Percentiles rank a stretch among this genome's conserved stretches.
These are phyloP conservation scores for Alnus glutinosa DNA, from an alignment of 306 rosid species.

Conservation along the genomic window DNA sequence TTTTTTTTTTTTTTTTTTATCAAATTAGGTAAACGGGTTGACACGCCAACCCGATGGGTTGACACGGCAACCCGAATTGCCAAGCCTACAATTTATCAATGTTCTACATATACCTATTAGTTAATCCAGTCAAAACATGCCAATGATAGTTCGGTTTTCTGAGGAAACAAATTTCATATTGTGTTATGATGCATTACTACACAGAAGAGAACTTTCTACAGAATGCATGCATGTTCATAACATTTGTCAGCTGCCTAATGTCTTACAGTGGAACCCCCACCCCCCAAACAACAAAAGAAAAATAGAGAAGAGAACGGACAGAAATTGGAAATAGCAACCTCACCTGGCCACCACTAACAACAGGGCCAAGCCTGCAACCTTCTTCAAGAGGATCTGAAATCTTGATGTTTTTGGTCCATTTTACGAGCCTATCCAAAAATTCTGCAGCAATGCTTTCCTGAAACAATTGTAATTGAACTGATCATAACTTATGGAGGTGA, in stretches of 20 bases:
- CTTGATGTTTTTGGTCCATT: slow-evolving; percentile 84
- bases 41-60: too few relatives aligned
- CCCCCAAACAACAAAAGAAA: not conserved
- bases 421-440: slow-evolving; percentile 70
- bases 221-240: not conserved
- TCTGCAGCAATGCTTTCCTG: slow-evolving; percentile 88
- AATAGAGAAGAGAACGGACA: slow-evolving; percentile 1
- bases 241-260: not conserved
- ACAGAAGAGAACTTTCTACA: not conserved
- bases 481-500: not conserved
- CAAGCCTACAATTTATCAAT: not conserved
- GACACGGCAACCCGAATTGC: too few relatives aligned
- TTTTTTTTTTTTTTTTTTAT: too few relatives aligned
- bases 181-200: not conserved
- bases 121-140: not conserved
- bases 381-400: slow-evolving; percentile 96
- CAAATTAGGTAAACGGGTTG: too few relatives aligned
- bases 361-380: slow-evolving; percentile 98
- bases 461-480: slow-evolving; percentile 29
- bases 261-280: not conserved
- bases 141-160: not conserved
- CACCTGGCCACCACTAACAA: slow-evolving; percentile 92
- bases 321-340: slow-evolving; percentile 23
- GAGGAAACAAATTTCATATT: not conserved
- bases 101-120: not conserved